Conservation (phyloP, 441 rosid genomes). For the Syzygium syzygioides region DNA sequence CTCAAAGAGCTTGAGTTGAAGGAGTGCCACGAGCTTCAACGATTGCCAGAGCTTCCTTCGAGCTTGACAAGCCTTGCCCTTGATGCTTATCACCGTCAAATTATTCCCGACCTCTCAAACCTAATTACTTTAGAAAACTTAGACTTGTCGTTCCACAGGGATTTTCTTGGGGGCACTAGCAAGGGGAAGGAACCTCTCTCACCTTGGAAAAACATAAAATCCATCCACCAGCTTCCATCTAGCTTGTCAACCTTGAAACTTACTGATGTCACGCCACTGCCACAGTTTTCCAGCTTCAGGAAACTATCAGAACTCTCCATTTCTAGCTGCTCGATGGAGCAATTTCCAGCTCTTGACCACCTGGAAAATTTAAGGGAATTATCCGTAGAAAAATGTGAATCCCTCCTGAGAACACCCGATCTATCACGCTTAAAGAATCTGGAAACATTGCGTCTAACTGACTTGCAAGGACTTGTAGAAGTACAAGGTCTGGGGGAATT, state of each 20-base stretch:
- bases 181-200: neutral
- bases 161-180: neutral
- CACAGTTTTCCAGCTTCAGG: neutral
- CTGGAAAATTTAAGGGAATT: neutral
- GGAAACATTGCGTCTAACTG: neutral
- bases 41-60: constrained; percentile 1
- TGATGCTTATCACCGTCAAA: neutral
- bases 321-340: neutral
- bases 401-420: neutral
- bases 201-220: neutral
- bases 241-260: neutral
- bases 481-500: neutral
- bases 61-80: neutral
- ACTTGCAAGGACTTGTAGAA: neutral
- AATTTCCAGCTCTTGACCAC: neutral
- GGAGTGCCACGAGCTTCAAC: neutral
- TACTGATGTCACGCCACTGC: neutral
- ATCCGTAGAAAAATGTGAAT: neutral
- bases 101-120: neutral
- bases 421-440: neutral
- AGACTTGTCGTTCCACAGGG: neutral
- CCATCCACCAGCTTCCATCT: neutral
- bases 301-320: neutral
- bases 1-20: neutral
- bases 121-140: neutral